Evolutionary conservation across 1,284 basidiomycete genomes (phyloP).

Genomic region (Omphalotus olearius): DNA sequence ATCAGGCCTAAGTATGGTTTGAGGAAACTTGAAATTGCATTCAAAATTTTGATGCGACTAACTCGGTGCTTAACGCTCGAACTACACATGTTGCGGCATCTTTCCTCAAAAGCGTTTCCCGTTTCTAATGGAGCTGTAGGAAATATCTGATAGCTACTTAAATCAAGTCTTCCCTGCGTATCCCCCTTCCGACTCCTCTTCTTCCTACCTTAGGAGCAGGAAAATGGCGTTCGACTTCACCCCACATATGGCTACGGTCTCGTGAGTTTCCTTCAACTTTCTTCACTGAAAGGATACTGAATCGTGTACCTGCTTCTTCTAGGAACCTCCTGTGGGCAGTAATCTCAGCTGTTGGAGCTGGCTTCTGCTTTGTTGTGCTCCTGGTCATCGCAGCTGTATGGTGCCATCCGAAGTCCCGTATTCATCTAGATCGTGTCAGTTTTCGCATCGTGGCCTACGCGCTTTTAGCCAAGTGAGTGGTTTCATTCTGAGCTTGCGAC

Average conservation of each 20-base stretch:
- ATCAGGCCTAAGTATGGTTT: too few species aligned
- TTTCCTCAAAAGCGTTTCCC: too few species aligned
- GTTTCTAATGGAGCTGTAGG: too few species aligned
- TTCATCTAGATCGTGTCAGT: conserved; percentile 19
- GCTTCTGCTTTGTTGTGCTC: conserved; percentile 19
- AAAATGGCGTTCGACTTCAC: conserved; percentile 14
- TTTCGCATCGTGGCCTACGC: conserved; percentile 18
- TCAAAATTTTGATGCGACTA: too few species aligned
- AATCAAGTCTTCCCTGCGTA: too few species aligned
- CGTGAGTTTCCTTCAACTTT: conserved; percentile 10
- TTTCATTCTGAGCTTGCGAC: background rate
- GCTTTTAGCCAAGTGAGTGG: conserved; percentile 18
- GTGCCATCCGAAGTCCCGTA: conserved; percentile 16
- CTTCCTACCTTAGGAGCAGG: too few species aligned
- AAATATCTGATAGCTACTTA: too few species aligned
- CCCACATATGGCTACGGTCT: conserved; percentile 12
- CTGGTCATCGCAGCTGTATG: conserved; percentile 15
- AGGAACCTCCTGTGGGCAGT: conserved; percentile 19
- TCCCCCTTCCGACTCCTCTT: too few species aligned
- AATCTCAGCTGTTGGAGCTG: conserved; percentile 19
- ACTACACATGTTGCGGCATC: too few species aligned
- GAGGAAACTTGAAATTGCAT: too few species aligned
- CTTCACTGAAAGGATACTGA: background rate
- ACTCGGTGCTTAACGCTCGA: too few species aligned
- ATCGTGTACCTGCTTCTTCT: background rate